Percentiles rank a stretch among this genome's conserved stretches.
Evolutionary conservation across 805 yeast genomes (phyloP).

Genomic region (Yarrowia sp.): DNA sequence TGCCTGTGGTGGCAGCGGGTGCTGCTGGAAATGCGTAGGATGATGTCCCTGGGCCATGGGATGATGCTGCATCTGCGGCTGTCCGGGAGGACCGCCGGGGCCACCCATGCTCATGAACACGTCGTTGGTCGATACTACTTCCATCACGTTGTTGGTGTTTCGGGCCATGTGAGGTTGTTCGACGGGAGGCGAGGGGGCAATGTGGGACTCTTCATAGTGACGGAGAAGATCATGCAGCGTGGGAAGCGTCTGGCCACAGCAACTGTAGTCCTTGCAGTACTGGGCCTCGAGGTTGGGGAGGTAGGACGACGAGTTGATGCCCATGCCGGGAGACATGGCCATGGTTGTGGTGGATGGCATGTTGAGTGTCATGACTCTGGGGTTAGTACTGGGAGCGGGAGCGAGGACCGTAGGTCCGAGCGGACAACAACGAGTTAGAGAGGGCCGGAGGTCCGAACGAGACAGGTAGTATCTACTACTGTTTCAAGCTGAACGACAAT

Average conservation of each 20-base stretch:
- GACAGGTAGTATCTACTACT: too few species aligned
- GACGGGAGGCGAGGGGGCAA: constrained; percentile 37
- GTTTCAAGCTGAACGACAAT: too few species aligned
- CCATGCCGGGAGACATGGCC: constrained; percentile 56
- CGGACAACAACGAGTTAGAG: too few species aligned
- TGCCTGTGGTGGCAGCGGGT: constrained; percentile 12
- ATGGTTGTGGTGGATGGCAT: constrained; percentile 42
- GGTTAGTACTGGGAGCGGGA: constrained; percentile 8
- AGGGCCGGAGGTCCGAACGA: too few species aligned
- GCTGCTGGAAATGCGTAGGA: constrained; percentile 22
- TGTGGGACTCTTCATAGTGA: constrained; percentile 96
- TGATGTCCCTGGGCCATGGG: constrained; percentile 23
- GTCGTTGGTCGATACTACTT: constrained; percentile 89
- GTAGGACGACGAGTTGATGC: constrained; percentile 63
- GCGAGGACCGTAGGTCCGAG: too few species aligned
- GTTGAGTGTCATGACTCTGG: constrained; percentile 37
- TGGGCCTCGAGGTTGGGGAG: constrained; percentile 92
- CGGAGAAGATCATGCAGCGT: constrained; percentile 88
- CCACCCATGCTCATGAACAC: constrained; percentile 60
- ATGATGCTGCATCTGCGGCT: constrained; percentile 25
- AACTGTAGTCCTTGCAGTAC: constrained; percentile 92
- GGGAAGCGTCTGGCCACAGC: constrained; percentile 91
- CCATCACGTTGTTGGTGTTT: constrained; percentile 47
- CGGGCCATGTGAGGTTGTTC: constrained; percentile 26
- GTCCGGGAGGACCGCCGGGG: constrained; percentile 13